A percentile compares a stretch with the other conserved stretches of the same genome.
phyloP scores from a whole-genome alignment of 805 yeast species.

The Zygosaccharomyces bailii region DNA sequence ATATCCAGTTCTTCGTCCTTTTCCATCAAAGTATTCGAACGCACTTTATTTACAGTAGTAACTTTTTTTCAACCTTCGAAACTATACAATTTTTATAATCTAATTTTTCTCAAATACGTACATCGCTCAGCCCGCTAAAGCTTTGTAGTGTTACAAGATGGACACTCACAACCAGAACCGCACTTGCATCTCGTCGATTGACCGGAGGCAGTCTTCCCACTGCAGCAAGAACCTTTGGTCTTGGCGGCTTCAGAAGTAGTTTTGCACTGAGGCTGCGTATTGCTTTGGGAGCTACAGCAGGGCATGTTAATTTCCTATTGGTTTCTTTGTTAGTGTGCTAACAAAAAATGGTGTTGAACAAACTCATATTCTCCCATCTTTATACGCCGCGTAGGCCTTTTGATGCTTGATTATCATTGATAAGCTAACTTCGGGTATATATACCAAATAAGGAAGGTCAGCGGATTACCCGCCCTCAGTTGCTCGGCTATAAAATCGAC shows the following conservation, averaged over 20 bases:
- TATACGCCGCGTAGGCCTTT: too few relatives aligned
- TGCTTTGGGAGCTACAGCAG: constrained; percentile 9
- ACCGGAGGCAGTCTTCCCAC: constrained; percentile 10
- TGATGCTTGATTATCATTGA: too few relatives aligned
- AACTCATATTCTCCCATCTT: constrained; percentile 6
- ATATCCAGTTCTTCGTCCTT: constrained; percentile 5
- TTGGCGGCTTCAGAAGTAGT: background rate
- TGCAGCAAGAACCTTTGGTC: constrained; percentile 8
- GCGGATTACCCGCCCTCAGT: constrained; percentile 4
- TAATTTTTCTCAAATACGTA: background rate
- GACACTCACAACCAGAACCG: constrained; percentile 20
- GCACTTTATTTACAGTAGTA: background rate
- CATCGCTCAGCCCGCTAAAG: constrained; percentile 6
- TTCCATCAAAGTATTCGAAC: too few relatives aligned
- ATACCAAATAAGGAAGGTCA: constrained; percentile 4
- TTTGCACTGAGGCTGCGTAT: constrained; percentile 1
- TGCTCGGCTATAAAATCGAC: constrained; percentile 1
- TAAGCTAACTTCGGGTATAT: constrained; percentile 2
- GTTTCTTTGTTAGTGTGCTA: too few relatives aligned
- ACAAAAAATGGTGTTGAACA: too few relatives aligned
- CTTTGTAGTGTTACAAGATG: constrained; percentile 20
- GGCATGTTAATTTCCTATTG: constrained; percentile 4
- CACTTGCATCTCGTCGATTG: constrained; percentile 19
- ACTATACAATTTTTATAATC: background rate
- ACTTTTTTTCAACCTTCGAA: background rate